phyloP scores from a whole-genome alignment of 2,329 filamentous ascomycete genomes.

The Trichocomaceae sp. region DNA sequence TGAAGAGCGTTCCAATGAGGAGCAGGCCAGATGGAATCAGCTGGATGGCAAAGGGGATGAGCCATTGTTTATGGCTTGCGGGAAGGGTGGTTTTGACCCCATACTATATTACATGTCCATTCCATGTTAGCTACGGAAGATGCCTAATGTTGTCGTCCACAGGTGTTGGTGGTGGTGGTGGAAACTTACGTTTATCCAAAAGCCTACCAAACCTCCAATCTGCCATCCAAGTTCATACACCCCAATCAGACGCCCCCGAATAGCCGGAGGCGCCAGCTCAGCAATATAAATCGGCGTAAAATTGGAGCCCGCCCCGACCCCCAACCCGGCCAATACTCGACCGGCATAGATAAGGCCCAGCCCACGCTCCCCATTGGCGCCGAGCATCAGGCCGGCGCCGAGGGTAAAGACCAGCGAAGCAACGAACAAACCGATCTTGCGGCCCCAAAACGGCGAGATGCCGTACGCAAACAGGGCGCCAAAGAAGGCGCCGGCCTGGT shows the following conservation, averaged over 20 bases:
- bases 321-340: conserved; percentile 49
- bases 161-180: too few species aligned
- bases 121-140: conserved; percentile 18
- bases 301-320: conserved; percentile 47
- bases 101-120: background rate
- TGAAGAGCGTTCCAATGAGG: conserved; percentile 53
- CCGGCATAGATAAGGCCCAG: conserved; percentile 61
- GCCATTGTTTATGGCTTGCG: background rate
- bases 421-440: conserved; percentile 49
- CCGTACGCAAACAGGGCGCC: conserved; percentile 8
- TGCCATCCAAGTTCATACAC: conserved; percentile 49
- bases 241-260: conserved; percentile 50
- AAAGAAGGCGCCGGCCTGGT: conserved; percentile 61
- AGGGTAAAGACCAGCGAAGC: conserved; percentile 53
- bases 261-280: conserved; percentile 48
- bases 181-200: conserved; percentile 42
- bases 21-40: conserved; percentile 28
- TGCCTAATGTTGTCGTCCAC: too few species aligned
- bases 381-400: conserved; percentile 56
- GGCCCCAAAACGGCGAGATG: conserved; percentile 50
- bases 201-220: conserved; percentile 45
- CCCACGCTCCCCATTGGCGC: conserved; percentile 53
- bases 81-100: background rate
- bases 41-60: conserved; percentile 2
- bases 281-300: conserved; percentile 55